Base-by-base conservation (phyloP, 2,329 filamentous ascomycete species). In the Fusarium floridanum region DNA sequence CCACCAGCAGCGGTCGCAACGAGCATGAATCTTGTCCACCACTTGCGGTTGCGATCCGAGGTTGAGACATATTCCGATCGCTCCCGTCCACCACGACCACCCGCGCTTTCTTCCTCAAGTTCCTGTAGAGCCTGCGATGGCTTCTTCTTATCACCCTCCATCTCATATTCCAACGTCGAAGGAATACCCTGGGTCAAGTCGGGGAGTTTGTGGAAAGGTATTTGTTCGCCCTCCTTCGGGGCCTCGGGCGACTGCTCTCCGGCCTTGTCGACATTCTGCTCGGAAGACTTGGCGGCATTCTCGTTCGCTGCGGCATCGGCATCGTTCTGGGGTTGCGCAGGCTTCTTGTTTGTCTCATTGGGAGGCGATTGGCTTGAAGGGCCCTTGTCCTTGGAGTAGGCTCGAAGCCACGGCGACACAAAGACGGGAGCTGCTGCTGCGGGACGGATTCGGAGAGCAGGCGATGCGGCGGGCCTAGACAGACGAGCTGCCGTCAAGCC, bases 181-280 rank as follows among this genome's bases (percentile, higher is more conserved):
- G 96, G 96, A 72, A 98, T 97, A 74, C 96, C 96, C 80, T 96
- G 92, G n/a, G 95, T 97, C 53, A 98, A 88, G 81, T 98, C 95
- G 63, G 96, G 96, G 14, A 98, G 90, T 63, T 94, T 92, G 78
- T 92, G 89, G 62, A 90, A 87, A 27, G 91, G 86, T 76, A 88
- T 85, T 68, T 85, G 77, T 61, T 85, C 83, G 61, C 80, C 78
- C 61, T 86, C 83, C 57, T 80, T 80, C 37, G 76, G 68, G n/a
- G 76, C 50, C 37, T 81, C 79, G 41, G 79, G 45, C 8, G 78
- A 72, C n/a, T 80, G 69, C 36, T 77, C 71, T 29, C 73, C 71
- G 59, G 79, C 34, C 43, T 76, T 72, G 63, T 68, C 61, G 59
- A 75, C 63, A 41, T 72, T 67, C 71, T 72, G 57, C 55, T 71